These are phyloP conservation scores for Elasticomyces elasticus DNA, from an alignment of 495 filamentous ascomycete genomes.

Conservation along the genomic window DNA sequence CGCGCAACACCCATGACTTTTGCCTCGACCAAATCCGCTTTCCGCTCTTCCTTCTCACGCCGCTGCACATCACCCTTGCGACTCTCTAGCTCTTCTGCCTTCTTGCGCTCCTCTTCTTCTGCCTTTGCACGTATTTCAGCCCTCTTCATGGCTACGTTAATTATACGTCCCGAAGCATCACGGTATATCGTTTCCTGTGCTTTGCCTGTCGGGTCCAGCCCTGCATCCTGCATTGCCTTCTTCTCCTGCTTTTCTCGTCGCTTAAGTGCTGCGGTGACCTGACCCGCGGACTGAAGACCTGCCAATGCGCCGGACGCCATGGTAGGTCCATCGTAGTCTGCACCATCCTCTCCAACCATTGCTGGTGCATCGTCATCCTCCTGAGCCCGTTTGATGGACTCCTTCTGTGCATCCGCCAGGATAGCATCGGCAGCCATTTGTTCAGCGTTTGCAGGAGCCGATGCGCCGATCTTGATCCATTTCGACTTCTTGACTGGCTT, in stretches of 20 bases:
- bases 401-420: constrained; percentile 61
- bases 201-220: constrained; percentile 33
- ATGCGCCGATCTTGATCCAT: constrained; percentile 63
- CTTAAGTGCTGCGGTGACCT: constrained; percentile 66
- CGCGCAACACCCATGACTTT: constrained; percentile 71
- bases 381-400: constrained; percentile 38
- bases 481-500: constrained; percentile 63
- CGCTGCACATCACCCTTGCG: constrained; percentile 79
- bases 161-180: constrained; percentile 82
- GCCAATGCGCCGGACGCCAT: constrained; percentile 83
- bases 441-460: constrained; percentile 40
- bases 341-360: constrained; percentile 28
- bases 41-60: constrained; percentile 44
- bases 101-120: constrained; percentile 56
- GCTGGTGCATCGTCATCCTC: constrained; percentile 38
- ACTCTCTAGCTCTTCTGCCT: constrained; percentile 50
- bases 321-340: constrained; percentile 30
- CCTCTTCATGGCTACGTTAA: constrained; percentile 82
- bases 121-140: constrained; percentile 69
- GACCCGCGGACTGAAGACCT: constrained; percentile 71
- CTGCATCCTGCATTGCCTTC: constrained; percentile 38
- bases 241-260: constrained; percentile 39
- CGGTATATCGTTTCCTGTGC: constrained; percentile 79
- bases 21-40: constrained; percentile 61
- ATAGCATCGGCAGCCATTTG: constrained; percentile 72